Evolutionary conservation across 257 asterid species (phyloP), one percentile per base, ranked within the genome.

Genomic region (Nicotiana tabacum): DNA sequence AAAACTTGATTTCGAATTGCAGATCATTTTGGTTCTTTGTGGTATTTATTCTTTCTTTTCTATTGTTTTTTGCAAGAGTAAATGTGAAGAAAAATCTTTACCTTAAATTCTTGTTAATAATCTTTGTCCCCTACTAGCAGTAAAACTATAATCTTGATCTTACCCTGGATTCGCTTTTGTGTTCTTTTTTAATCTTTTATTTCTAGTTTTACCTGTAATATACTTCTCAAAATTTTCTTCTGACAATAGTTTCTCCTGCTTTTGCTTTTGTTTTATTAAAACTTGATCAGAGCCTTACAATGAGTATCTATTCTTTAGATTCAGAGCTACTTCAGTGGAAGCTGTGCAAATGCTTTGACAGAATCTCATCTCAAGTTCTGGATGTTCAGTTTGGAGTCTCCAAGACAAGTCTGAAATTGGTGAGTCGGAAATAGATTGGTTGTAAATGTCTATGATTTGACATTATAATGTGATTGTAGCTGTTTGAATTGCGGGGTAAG

Each of bases 301-400:
- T 6, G 68, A 6, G 84, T 83, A 84, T 67, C 77, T 64, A 53
- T 86, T 74, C 82, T 86, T 29, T 88, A 95, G 99, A 89, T 85
- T 32, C 86, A 35, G 93, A 92, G 68, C 87, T 55, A 76, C 86
- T 82, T 78, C 91, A 85, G 64, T 95, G 99, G 99, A 90, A 88
- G 85, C 82, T 90, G 87, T 85, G 97, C 92, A 90, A 92, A 88
- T 77, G 85, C 84, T 93, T 95, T 84, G 92, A 88, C 82, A 80
- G 86, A 82, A 87, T 82, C 82, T 81, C 89, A 53, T 86, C 89
- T 87, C 91, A 76, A 74, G 92, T 93, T 83, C 91, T 95, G 46
- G 95, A 93, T 81, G 86, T 90, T 83, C 97, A 89, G 65, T 95
- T 93, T 90, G 98, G 99, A 82, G 90, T 86, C 87, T 90, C 85